Evolutionary conservation across 2,329 filamentous ascomycete genomes (phyloP), one percentile per base, ranked within the genome.

Genomic region (Botrytis medusae): DNA sequence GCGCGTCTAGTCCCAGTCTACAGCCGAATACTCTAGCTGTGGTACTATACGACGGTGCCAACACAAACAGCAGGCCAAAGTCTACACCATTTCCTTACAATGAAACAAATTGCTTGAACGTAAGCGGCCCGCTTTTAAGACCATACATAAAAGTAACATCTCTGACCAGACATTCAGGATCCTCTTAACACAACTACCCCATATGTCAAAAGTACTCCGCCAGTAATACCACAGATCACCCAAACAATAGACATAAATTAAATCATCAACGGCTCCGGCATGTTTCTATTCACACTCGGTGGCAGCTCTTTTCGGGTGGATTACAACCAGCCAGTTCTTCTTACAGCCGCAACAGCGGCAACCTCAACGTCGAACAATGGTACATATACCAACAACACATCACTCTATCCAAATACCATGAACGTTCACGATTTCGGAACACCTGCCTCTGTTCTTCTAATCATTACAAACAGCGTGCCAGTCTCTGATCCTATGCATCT

Each of bases 361-460:
- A 86, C 57, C 83, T 85, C 8, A 90, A 87, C 77, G 83, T 85
- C 4, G 40, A 74, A 34, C 32, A 61, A 12, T 78, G 83, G 1
- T 83, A 88, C 85, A 8, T 90, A 87, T 77, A 83, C 85, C 3
- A 40, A 73, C 44, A 46, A 44, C 86, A 89, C 77, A 82, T 86
- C 44, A 83, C 14, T 85, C 8, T 90, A 87, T 77, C 83, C 85
- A 3, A 78, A 83, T 1, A 83, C 87, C 69, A 87, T 85, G 83
- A 90, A 90, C 76, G 84, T 89, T 29, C 80, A 84, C 61, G 86
- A 89, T 77, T 85, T 86, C 46, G 84, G 84, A 90, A 74, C 85
- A 93, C 32, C 88, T 95, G 42, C 90, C 95, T 79, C 86, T 95
- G 69, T 83, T 94, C 34, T 84, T 95, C 29, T 93, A 94, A 84